phyloP scores from a whole-genome alignment of 208 protist species.

The Leishmania major region DNA sequence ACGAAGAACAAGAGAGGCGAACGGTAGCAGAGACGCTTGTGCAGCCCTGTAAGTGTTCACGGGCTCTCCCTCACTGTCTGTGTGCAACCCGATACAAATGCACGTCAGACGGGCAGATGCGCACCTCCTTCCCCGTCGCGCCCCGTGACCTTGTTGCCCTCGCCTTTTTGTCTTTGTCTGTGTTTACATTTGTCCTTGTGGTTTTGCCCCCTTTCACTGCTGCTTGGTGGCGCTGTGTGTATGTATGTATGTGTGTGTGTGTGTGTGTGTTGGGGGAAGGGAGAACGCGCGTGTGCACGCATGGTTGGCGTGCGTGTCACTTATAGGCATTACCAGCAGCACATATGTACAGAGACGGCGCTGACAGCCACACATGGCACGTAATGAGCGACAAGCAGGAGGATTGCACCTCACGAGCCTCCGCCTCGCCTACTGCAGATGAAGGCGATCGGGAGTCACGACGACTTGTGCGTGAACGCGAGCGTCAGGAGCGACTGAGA shows the following conservation, averaged over 20 bases:
- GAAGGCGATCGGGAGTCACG: constrained; percentile 1
- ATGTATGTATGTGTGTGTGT: background rate
- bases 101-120: background rate
- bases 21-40: background rate
- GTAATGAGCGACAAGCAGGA: constrained; percentile 13
- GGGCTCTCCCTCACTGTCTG: background rate
- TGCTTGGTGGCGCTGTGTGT: background rate
- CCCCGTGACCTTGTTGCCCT: background rate
- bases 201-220: background rate
- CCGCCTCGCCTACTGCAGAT: constrained; percentile 8
- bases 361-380: constrained; percentile 3
- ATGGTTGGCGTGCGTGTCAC: background rate
- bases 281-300: background rate
- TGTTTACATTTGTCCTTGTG: background rate
- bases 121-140: background rate
- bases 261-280: background rate
- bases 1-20: background rate
- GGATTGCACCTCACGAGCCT: constrained; percentile 9
- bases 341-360: background rate
- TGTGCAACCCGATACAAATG: background rate
- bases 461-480: constrained; percentile 49
- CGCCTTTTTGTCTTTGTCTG: background rate
- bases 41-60: background rate
- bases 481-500: constrained; percentile 56
- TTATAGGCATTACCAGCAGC: background rate